Conservation (phyloP, 345 rosid species). For the Euclidium syriacum region DNA sequence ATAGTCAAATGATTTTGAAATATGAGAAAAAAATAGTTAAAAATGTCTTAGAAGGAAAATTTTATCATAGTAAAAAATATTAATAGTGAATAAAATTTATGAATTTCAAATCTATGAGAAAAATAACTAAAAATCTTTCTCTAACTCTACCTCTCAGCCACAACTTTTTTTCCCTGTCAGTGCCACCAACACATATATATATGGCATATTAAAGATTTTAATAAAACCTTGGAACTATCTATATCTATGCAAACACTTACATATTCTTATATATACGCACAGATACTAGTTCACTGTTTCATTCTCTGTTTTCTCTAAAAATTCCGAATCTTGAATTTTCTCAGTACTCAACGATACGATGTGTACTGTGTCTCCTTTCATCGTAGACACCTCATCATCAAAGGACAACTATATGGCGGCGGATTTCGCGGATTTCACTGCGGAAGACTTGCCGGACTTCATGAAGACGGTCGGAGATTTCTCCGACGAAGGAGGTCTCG, state of each 20-base stretch:
- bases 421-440: slow-evolving; percentile 37
- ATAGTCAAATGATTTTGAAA: not conserved
- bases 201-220: slow-evolving; percentile 8
- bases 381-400: slow-evolving; percentile 26
- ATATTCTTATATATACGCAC: not conserved
- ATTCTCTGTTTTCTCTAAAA: slow-evolving; percentile 22
- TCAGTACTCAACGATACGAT: slow-evolving; percentile 31
- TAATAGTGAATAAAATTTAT: too few relatives aligned
- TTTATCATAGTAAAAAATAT: not conserved
- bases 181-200: slow-evolving; percentile 22
- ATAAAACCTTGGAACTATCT: slow-evolving; percentile 32
- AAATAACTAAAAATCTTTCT: not conserved
- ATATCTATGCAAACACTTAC: slow-evolving; percentile 18
- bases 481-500: slow-evolving; percentile 21
- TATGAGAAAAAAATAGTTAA: not conserved
- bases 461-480: slow-evolving; percentile 36
- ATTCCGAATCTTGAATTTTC: not conserved
- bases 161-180: slow-evolving; percentile 16
- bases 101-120: not conserved
- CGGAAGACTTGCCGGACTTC: slow-evolving; percentile 45
- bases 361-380: slow-evolving; percentile 67
- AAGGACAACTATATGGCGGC: slow-evolving; percentile 39
- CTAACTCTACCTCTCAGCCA: slow-evolving; percentile 20
- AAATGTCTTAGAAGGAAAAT: not conserved
- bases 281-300: slow-evolving; percentile 10